Percentiles rank a stretch among this genome's conserved stretches.
Evolutionary conservation across 305 asterid genomes (phyloP).

Genomic region (Solanum hybrid): DNA sequence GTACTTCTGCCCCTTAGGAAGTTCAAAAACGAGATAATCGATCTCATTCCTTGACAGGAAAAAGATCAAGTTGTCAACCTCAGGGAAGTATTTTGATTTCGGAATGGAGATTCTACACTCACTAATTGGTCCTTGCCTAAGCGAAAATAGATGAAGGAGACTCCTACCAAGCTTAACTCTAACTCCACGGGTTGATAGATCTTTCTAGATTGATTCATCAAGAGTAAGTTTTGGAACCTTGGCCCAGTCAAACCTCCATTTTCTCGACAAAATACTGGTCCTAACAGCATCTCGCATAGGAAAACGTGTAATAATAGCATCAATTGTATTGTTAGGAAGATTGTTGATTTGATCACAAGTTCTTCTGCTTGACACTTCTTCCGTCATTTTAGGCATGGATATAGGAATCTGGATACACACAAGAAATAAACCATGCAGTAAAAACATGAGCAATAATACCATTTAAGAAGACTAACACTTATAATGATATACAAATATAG

Average conservation of each 20-base stretch:
- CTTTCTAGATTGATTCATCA: background rate
- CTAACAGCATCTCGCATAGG: background rate
- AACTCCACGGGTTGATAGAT: background rate
- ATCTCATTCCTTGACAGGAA: background rate
- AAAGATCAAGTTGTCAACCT: background rate
- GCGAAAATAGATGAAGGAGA: background rate
- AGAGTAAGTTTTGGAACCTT: background rate
- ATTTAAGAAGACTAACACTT: too few species aligned
- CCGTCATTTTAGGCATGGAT: background rate
- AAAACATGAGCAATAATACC: background rate
- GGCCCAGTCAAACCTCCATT: slow-evolving; percentile 2
- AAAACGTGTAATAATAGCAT: background rate
- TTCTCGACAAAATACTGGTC: background rate
- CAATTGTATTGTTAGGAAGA: background rate
- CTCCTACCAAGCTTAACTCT: background rate
- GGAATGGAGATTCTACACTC: background rate
- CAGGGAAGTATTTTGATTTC: background rate
- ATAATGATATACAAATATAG: too few species aligned
- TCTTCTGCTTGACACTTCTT: background rate
- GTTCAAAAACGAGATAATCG: background rate
- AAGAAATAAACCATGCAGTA: background rate
- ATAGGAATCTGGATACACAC: background rate
- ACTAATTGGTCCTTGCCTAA: background rate
- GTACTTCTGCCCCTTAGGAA: background rate
- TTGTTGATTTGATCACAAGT: background rate